Evolutionary conservation across 345 rosid species (phyloP).

Genomic region (Trapa bicornis): DNA sequence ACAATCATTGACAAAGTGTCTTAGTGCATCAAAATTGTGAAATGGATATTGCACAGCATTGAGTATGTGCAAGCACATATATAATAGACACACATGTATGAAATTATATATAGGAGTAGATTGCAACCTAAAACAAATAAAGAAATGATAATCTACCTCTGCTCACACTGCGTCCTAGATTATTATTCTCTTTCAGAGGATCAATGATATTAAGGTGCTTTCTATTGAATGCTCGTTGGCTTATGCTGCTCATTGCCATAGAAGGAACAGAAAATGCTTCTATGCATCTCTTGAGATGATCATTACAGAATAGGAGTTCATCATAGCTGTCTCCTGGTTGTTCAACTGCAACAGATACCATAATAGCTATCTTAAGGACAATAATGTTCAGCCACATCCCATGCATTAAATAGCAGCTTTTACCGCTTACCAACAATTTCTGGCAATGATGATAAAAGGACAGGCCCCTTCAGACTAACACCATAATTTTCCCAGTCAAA

Average conservation of each 20-base stretch:
- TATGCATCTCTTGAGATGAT: slow-evolving; percentile 47
- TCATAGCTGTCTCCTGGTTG: slow-evolving; percentile 40
- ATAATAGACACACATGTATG: neutral
- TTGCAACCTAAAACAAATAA: neutral
- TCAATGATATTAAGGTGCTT: slow-evolving; percentile 84
- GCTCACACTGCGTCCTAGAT: slow-evolving; percentile 95
- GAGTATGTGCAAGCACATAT: neutral
- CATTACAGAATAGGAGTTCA: slow-evolving; percentile 49
- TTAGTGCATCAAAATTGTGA: neutral
- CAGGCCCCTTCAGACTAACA: slow-evolving; percentile 68
- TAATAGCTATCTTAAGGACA: neutral
- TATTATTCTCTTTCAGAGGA: slow-evolving; percentile 71
- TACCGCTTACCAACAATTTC: slow-evolving; percentile 50
- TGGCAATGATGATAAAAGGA: slow-evolving; percentile 50
- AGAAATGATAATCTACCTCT: slow-evolving; percentile 38
- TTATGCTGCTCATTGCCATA: slow-evolving; percentile 28
- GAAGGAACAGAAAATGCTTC: slow-evolving; percentile 48
- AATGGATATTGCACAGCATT: neutral
- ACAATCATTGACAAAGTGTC: too few relatives aligned
- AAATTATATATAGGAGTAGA: neutral
- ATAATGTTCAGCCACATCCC: neutral
- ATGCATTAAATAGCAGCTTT: neutral
- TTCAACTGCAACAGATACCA: slow-evolving; percentile 30
- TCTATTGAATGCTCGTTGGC: slow-evolving; percentile 37
- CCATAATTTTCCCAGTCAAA: slow-evolving; percentile 93